phyloP scores from a whole-genome alignment of 768 basidiomycete genomes.

The Russula earlei region DNA sequence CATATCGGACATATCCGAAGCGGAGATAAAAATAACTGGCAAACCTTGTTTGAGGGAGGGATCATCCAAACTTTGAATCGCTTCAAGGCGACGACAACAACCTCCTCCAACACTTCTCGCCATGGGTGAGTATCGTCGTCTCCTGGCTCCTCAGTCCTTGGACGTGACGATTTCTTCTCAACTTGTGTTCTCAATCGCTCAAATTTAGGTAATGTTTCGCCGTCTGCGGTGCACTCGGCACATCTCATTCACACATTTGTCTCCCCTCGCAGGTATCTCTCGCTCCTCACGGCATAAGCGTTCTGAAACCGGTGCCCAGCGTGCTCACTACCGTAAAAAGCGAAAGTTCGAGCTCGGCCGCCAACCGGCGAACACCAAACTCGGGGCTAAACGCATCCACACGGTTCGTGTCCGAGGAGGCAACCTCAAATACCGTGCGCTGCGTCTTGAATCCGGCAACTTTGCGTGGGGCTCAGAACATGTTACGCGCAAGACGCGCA shows the following conservation, averaged over 20 bases:
- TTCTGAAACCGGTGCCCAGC: slow-evolving; percentile 84
- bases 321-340: slow-evolving; percentile 98
- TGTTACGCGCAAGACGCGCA: slow-evolving; percentile 88
- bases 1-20: neutral
- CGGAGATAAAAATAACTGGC: slow-evolving; percentile 3
- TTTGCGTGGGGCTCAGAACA: slow-evolving; percentile 98
- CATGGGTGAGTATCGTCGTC: slow-evolving; percentile 56
- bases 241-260: neutral
- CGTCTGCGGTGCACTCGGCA: neutral
- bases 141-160: slow-evolving; percentile 10
- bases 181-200: neutral
- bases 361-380: slow-evolving; percentile 94
- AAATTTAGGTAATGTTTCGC: neutral
- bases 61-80: slow-evolving; percentile 22
- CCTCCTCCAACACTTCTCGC: slow-evolving; percentile 55
- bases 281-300: slow-evolving; percentile 97
- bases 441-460: slow-evolving; percentile 94
- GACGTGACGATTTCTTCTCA: neutral
- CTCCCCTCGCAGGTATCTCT: slow-evolving; percentile 71
- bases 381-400: slow-evolving; percentile 93
- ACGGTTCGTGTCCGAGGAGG: slow-evolving; percentile 93
- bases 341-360: slow-evolving; percentile 99
- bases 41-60: slow-evolving; percentile 13
- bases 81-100: slow-evolving; percentile 18
- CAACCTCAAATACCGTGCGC: slow-evolving; percentile 89